Evolutionary conservation across 2,329 filamentous ascomycete genomes (phyloP).

Genomic region (Pestalotiopsis sp.): DNA sequence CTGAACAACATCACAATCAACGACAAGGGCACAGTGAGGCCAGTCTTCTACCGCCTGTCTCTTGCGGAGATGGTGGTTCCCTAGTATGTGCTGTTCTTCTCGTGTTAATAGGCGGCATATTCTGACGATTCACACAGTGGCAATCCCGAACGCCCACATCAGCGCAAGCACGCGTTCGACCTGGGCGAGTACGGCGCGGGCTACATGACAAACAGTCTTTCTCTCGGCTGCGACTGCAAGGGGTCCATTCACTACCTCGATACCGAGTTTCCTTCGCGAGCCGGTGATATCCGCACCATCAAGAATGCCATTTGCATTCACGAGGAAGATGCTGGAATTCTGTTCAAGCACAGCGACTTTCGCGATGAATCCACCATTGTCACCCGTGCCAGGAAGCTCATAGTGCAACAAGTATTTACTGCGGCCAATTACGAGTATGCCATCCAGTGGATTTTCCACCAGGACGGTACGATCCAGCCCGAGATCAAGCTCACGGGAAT

Average conservation of each 20-base stretch:
- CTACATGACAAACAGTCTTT: conserved; percentile 80
- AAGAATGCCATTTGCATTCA: conserved; percentile 96
- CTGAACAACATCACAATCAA: conserved; percentile 89
- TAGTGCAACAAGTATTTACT: conserved; percentile 91
- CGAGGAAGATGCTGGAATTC: conserved; percentile 87
- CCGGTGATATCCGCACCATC: conserved; percentile 76
- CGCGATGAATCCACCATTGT: conserved; percentile 85
- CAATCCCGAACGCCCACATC: conserved; percentile 78
- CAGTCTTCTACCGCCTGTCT: conserved; percentile 86
- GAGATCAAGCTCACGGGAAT: conserved; percentile 93
- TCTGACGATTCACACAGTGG: conserved; percentile 41
- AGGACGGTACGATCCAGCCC: conserved; percentile 89
- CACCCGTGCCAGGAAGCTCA: conserved; percentile 81
- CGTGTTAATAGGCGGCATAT: background rate
- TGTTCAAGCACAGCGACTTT: conserved; percentile 96
- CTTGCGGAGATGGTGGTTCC: conserved; percentile 94
- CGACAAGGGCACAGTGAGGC: conserved; percentile 76
- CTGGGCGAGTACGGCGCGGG: conserved; percentile 80
- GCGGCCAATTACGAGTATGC: conserved; percentile 94
- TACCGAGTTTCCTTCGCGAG: conserved; percentile 78
- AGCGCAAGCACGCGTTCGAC: conserved; percentile 81
- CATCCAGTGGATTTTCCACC: conserved; percentile 44
- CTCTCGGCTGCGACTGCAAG: conserved; percentile 84
- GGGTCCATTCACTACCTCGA: conserved; percentile 91
- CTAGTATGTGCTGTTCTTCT: conserved; percentile 49